phyloP scores from a whole-genome alignment of 2,329 filamentous ascomycete species.

The Phoma sp. region DNA sequence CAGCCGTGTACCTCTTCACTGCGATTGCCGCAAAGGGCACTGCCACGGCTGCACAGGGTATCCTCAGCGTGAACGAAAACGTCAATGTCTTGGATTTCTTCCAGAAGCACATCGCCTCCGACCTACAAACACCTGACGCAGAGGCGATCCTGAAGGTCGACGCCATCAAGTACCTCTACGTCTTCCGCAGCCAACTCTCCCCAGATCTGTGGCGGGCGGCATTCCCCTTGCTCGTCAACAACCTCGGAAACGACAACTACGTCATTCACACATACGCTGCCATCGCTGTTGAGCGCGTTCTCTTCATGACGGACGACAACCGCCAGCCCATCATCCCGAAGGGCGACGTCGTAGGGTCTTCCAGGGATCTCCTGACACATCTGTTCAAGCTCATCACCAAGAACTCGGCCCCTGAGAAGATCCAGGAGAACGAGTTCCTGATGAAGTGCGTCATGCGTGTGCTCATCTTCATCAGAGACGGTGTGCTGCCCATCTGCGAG shows the following conservation, averaged over 20 bases:
- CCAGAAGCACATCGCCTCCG: slow-evolving; percentile 87
- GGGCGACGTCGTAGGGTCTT: slow-evolving; percentile 77
- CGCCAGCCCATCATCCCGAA: slow-evolving; percentile 81
- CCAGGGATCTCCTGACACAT: slow-evolving; percentile 86
- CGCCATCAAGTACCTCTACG: slow-evolving; percentile 97
- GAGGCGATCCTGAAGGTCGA: slow-evolving; percentile 94
- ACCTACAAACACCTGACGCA: slow-evolving; percentile 74
- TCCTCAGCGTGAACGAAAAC: slow-evolving; percentile 80
- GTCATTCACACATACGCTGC: slow-evolving; percentile 98
- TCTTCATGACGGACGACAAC: slow-evolving; percentile 79
- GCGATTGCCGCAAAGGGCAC: slow-evolving; percentile 92
- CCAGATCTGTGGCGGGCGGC: slow-evolving; percentile 91
- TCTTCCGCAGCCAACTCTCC: slow-evolving; percentile 92
- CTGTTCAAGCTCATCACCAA: slow-evolving; percentile 91
- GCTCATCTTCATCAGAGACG: slow-evolving; percentile 89
- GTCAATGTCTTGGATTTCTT: slow-evolving; percentile 96
- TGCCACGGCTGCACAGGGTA: slow-evolving; percentile 85
- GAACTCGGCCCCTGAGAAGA: slow-evolving; percentile 82
- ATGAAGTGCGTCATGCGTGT: slow-evolving; percentile 99
- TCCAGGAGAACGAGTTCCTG: slow-evolving; percentile 98
- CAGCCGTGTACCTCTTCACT: slow-evolving; percentile 94
- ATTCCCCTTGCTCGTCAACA: slow-evolving; percentile 88
- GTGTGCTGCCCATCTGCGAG: slow-evolving; percentile 75
- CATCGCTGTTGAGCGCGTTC: slow-evolving; percentile 91
- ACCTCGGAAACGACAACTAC: slow-evolving; percentile 87